phyloP scores from a whole-genome alignment of 305 asterid species.

The Fraxinus dipetala region DNA sequence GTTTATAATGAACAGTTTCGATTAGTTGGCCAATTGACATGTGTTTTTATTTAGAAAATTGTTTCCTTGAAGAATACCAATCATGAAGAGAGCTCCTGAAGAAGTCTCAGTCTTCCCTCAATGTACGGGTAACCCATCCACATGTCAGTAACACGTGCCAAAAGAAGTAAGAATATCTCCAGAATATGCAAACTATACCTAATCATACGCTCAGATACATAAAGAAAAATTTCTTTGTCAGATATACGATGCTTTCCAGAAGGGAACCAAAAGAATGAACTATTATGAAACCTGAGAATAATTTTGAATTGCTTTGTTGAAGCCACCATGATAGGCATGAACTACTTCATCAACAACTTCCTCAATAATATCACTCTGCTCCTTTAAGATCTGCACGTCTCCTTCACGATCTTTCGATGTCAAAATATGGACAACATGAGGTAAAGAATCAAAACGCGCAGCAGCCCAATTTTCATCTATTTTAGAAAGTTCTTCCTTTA shows the following conservation, averaged over 20 bases:
- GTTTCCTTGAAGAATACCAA: neutral
- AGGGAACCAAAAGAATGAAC: constrained; percentile 22
- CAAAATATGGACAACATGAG: constrained; percentile 96
- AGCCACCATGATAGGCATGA: constrained; percentile 97
- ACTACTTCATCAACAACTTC: constrained; percentile 99
- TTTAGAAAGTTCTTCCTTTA: constrained; percentile 82
- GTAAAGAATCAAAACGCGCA: constrained; percentile 95
- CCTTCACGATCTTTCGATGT: constrained; percentile 97
- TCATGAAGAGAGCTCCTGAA: neutral
- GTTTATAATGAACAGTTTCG: neutral
- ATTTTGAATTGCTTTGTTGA: constrained; percentile 97
- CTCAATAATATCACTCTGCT: constrained; percentile 91
- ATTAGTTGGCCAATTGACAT: neutral
- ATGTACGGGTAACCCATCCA: neutral
- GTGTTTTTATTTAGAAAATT: neutral
- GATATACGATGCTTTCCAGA: constrained; percentile 15
- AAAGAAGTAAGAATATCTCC: neutral
- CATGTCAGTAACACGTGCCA: constrained; percentile 9
- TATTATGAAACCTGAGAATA: constrained; percentile 82
- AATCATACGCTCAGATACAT: neutral
- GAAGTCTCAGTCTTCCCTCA: neutral
- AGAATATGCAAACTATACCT: constrained; percentile 10
- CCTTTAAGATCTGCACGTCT: constrained; percentile 75
- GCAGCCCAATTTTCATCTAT: constrained; percentile 96
- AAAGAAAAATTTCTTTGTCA: constrained; percentile 11